Percentiles rank a stretch among this genome's conserved stretches.
Conservation (phyloP, 169 alveolate genomes). For the Eimeria brunetti region DNA sequence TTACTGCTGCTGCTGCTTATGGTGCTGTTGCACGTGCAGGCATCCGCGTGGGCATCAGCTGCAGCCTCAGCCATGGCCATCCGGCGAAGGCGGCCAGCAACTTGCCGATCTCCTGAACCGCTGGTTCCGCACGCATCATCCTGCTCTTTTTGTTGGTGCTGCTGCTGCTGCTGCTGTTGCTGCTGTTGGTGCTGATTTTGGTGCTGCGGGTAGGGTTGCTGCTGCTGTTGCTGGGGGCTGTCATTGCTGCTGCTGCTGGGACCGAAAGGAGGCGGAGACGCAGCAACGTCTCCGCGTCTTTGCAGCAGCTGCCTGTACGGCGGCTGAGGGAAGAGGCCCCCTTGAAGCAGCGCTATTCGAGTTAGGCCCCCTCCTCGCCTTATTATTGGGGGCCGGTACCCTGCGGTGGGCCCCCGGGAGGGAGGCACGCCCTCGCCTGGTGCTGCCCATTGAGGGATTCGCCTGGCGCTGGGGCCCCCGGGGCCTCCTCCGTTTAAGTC, state of each 20-base stretch:
- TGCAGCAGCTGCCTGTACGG: conserved; percentile 63
- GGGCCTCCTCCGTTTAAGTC: not conserved
- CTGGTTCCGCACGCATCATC: not conserved
- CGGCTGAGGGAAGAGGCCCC: not conserved
- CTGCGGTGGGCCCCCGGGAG: conserved; percentile 1
- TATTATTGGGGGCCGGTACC: not conserved
- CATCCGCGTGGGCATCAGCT: not conserved
- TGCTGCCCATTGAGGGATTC: not conserved
- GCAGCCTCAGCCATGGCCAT: conserved; percentile 66
- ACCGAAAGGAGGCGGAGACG: conserved; percentile 34
- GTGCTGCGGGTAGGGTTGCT: not conserved
- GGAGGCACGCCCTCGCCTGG: not conserved
- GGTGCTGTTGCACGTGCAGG: conserved; percentile 36
- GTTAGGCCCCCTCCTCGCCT: conserved; percentile 41
- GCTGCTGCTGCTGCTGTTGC: conserved; percentile 38
- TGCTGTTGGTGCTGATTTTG: not conserved
- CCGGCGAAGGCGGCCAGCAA: conserved; percentile 10
- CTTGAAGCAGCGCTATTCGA: not conserved
- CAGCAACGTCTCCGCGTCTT: conserved; percentile 35
- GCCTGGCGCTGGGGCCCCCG: not conserved
- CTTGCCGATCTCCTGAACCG: not conserved
- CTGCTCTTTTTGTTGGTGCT: not conserved
- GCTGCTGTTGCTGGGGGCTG: conserved; percentile 48
- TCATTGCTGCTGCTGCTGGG: conserved; percentile 11
- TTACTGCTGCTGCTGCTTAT: conserved; percentile 35